Evolutionary conservation across 192 early-diverging fungal species (phyloP).

Genomic region (Mortierella antarctica): DNA sequence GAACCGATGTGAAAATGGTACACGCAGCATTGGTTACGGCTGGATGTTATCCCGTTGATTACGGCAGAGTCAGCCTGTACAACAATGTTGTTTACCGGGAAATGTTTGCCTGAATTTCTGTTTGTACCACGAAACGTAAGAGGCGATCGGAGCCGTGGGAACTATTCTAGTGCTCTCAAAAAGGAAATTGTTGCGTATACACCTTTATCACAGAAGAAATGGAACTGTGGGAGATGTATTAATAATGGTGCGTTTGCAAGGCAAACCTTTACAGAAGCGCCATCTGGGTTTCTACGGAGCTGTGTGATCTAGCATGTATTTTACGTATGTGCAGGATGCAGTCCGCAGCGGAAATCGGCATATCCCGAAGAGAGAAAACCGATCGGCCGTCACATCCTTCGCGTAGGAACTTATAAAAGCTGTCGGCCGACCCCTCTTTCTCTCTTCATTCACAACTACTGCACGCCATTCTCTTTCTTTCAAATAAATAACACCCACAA

Average conservation of each 20-base stretch:
- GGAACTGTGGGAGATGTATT: too few relatives aligned
- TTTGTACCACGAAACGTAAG: neutral
- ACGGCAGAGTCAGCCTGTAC: neutral
- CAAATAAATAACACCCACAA: neutral
- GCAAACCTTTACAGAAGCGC: neutral
- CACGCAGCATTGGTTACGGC: neutral
- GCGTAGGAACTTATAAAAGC: neutral
- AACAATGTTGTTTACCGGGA: too few relatives aligned
- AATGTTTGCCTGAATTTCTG: neutral
- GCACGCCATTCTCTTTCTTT: neutral
- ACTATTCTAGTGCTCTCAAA: conserved; percentile 1
- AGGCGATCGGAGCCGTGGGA: neutral
- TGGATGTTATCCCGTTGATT: conserved; percentile 2
- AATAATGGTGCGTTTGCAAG: neutral
- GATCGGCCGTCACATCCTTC: conserved; percentile 1
- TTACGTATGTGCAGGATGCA: conserved; percentile 5
- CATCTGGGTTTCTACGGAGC: neutral
- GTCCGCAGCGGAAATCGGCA: neutral
- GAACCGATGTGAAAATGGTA: neutral
- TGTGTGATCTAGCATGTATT: neutral
- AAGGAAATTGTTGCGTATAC: neutral
- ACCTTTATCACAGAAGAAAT: neutral
- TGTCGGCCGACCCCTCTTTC: neutral
- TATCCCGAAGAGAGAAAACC: neutral
- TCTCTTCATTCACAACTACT: neutral